Evolutionary conservation across 2,329 filamentous ascomycete species (phyloP).

Genomic region (Juglanconis juglandina): DNA sequence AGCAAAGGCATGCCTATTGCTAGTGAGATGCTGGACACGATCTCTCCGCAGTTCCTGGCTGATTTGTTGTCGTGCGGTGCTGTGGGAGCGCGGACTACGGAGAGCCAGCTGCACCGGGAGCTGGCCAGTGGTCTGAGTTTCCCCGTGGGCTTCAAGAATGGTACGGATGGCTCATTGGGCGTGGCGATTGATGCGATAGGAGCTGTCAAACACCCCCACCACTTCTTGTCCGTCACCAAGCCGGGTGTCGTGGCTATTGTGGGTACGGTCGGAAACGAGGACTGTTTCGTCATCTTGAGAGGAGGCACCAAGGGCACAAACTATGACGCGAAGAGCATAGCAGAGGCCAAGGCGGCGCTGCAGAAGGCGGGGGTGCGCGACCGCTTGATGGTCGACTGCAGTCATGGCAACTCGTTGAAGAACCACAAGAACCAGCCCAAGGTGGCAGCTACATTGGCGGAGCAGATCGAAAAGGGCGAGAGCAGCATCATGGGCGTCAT

Average conservation of each 20-base stretch:
- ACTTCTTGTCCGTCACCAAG: conserved; percentile 97
- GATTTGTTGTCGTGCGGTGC: conserved; percentile 90
- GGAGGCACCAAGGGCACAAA: conserved; percentile 93
- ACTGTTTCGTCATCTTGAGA: conserved; percentile 94
- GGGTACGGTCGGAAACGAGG: conserved; percentile 88
- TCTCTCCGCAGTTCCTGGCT: conserved; percentile 93
- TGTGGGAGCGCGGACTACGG: conserved; percentile 92
- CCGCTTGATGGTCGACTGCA: conserved; percentile 95
- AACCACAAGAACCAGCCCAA: conserved; percentile 97
- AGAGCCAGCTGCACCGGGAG: conserved; percentile 93
- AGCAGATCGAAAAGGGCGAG: conserved; percentile 83
- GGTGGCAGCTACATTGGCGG: conserved; percentile 76
- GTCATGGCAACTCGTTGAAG: conserved; percentile 93
- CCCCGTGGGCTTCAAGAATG: conserved; percentile 99
- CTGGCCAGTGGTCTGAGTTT: conserved; percentile 90
- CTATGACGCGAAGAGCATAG: conserved; percentile 82
- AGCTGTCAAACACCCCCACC: conserved; percentile 85
- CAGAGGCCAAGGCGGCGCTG: conserved; percentile 76
- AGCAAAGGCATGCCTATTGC: conserved; percentile 92
- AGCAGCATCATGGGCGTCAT: conserved; percentile 91
- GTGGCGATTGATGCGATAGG: conserved; percentile 96
- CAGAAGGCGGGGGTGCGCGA: conserved; percentile 69
- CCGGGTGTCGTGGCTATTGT: conserved; percentile 93
- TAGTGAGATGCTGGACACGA: conserved; percentile 96
- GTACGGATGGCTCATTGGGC: conserved; percentile 83